A percentile compares a stretch with the other conserved stretches of the same genome.
Evolutionary conservation across 1,139 yeast species (phyloP).

Genomic region (Nadsonia starkeyi-henricii): DNA sequence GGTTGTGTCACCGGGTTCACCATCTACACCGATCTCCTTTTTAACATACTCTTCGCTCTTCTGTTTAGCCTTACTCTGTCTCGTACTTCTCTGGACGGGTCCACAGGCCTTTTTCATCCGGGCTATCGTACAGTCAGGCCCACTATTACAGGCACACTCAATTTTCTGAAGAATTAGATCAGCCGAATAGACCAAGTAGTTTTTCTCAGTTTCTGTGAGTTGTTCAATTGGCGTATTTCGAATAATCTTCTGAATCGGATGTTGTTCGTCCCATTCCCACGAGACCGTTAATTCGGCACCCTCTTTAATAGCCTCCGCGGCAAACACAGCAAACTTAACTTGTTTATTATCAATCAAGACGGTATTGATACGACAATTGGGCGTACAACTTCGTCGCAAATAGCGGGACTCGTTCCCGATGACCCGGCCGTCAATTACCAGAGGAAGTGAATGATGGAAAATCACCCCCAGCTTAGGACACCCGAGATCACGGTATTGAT

Average conservation of each 20-base stretch:
- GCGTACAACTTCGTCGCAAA: conserved; percentile 61
- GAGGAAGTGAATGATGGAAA: conserved; percentile 35
- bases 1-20: background rate
- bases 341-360: conserved; percentile 34
- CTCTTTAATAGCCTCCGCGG: conserved; percentile 40
- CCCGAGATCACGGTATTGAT: conserved; percentile 74
- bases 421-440: conserved; percentile 65
- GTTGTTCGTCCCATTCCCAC: conserved; percentile 81
- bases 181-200: conserved; percentile 13
- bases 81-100: background rate
- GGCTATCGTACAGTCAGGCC: conserved; percentile 16
- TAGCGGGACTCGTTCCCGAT: conserved; percentile 69
- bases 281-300: conserved; percentile 61
- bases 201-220: conserved; percentile 14
- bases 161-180: conserved; percentile 25
- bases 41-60: background rate
- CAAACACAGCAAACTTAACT: conserved; percentile 44
- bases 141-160: conserved; percentile 57
- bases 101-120: conserved; percentile 12
- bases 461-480: conserved; percentile 71
- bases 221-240: conserved; percentile 26
- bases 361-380: conserved; percentile 56
- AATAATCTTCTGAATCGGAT: conserved; percentile 53
- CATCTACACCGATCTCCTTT: background rate
- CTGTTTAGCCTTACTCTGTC: background rate